phyloP scores from a whole-genome alignment of 2,329 filamentous ascomycete genomes.

The Talaromyces sp. region DNA sequence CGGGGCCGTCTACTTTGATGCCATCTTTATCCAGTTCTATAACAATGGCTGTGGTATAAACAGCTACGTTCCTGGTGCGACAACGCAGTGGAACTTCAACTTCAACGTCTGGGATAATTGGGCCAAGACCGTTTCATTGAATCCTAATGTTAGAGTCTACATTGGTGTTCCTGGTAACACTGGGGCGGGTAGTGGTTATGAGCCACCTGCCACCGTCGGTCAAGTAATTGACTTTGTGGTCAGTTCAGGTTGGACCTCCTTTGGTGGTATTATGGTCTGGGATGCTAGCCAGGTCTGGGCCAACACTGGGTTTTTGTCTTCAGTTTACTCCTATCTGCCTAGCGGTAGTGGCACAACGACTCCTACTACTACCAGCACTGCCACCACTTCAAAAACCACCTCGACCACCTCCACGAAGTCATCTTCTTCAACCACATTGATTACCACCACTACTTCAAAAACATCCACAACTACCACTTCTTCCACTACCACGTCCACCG shows the following conservation, averaged over 20 bases:
- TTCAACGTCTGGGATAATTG: constrained; percentile 61
- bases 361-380: neutral
- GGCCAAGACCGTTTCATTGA: constrained; percentile 54
- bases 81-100: constrained; percentile 54
- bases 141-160: constrained; percentile 56
- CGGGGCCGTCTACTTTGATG: constrained; percentile 53
- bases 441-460: neutral
- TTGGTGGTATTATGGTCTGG: constrained; percentile 67
- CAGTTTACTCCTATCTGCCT: constrained; percentile 22
- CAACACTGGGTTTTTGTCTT: constrained; percentile 46
- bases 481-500: neutral
- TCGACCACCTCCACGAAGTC: neutral
- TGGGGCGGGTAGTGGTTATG: constrained; percentile 53
- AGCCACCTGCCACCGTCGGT: constrained; percentile 42
- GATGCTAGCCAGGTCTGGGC: constrained; percentile 57
- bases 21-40: constrained; percentile 62
- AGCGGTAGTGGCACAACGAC: neutral
- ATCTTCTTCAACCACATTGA: neutral
- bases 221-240: constrained; percentile 51
- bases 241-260: constrained; percentile 47
- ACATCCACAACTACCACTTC: constrained; percentile 1
- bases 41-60: constrained; percentile 63
- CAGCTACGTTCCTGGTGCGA: constrained; percentile 44
- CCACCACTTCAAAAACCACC: neutral
- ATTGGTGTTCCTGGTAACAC: constrained; percentile 56